phyloP scores from a whole-genome alignment of 352 stramenopile species.

The Saprolegnia parasitica region DNA sequence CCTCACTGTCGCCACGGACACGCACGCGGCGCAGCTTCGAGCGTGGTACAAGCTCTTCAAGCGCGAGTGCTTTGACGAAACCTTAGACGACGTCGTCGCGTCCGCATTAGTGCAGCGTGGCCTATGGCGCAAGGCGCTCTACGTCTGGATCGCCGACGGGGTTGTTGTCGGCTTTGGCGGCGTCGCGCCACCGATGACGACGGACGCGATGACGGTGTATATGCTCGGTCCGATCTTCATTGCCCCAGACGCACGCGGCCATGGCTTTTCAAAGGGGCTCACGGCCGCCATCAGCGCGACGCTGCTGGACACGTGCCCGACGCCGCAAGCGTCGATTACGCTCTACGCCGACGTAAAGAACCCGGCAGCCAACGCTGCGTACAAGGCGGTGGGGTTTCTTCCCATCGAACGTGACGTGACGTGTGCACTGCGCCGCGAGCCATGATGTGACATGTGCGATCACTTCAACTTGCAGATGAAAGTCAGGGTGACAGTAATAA shows the following conservation, averaged over 20 bases:
- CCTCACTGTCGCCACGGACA: not conserved
- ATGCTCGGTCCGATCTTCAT: slow-evolving; percentile 23
- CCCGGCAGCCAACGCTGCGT: slow-evolving; percentile 20
- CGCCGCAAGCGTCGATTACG: not conserved
- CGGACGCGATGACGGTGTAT: slow-evolving; percentile 1
- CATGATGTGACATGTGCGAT: not conserved
- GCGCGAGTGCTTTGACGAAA: slow-evolving; percentile 13
- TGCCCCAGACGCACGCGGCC: not conserved
- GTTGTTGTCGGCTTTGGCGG: slow-evolving; percentile 17
- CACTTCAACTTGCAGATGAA: not conserved
- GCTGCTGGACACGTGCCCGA: not conserved
- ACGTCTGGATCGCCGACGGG: slow-evolving; percentile 15
- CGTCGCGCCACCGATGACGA: not conserved
- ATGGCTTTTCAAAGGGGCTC: slow-evolving; percentile 15
- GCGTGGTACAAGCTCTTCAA: not conserved
- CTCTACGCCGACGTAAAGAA: slow-evolving; percentile 24
- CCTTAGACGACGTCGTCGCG: not conserved
- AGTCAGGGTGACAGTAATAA: no score
- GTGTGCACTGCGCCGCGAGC: not conserved
- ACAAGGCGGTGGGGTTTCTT: slow-evolving; percentile 15
- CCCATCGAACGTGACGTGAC: not conserved
- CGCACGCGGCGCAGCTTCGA: not conserved
- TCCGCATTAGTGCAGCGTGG: not conserved
- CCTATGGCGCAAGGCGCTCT: slow-evolving; percentile 4
- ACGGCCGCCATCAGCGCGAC: slow-evolving; percentile 13